These are phyloP conservation scores for Fusarium sp. DNA, from an alignment of 2,329 filamentous ascomycete genomes.

Conservation along the genomic window DNA sequence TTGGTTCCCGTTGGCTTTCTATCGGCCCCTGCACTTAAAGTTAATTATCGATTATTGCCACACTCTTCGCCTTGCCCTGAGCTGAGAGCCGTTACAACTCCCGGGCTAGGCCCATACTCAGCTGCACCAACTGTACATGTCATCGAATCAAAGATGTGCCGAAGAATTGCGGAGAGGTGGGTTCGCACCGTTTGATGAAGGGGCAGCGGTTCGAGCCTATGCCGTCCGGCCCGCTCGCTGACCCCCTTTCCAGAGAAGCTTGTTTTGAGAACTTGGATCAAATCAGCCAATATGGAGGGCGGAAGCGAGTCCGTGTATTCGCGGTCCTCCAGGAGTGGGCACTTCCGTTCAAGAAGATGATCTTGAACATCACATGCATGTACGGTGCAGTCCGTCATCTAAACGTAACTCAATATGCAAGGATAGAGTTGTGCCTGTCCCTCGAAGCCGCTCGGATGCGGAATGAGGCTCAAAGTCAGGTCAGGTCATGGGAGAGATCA, in stretches of 20 bases:
- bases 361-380: background rate
- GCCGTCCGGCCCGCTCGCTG: background rate
- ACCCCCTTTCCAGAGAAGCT: slow-evolving; percentile 2
- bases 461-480: background rate
- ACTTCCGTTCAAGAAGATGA: background rate
- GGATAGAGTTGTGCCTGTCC: background rate
- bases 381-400: slow-evolving; percentile 1
- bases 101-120: background rate
- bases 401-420: slow-evolving; percentile 4
- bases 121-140: background rate
- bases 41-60: background rate
- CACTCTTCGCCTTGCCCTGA: background rate
- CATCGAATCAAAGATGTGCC: slow-evolving; percentile 2
- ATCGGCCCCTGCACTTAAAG: background rate
- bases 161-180: background rate
- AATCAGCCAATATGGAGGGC: background rate
- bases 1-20: background rate
- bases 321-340: background rate
- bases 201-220: slow-evolving; percentile 6
- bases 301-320: background rate
- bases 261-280: background rate
- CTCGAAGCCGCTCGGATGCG: background rate
- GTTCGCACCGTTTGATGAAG: background rate
- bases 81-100: background rate
- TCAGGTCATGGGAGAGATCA: background rate